These are phyloP conservation scores for Ganoderma resinaceum DNA, from an alignment of 1,284 basidiomycete genomes.

Conservation along the genomic window DNA sequence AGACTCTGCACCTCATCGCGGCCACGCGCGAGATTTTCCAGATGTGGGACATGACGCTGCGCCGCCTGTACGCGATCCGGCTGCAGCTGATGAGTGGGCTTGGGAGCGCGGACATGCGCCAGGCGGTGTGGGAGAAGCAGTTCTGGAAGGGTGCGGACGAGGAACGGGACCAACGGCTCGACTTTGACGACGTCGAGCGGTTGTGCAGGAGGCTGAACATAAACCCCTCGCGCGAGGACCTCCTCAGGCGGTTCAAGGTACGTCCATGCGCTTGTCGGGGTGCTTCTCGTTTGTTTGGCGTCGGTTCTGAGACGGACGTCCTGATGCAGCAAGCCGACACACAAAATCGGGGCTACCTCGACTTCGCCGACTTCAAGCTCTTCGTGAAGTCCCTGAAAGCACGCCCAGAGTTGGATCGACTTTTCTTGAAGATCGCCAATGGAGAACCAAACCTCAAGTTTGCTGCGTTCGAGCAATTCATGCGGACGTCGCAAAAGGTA, in stretches of 20 bases:
- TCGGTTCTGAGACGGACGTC: background rate
- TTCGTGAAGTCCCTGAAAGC: slow-evolving; percentile 89
- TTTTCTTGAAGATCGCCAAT: slow-evolving; percentile 64
- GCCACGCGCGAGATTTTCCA: slow-evolving; percentile 72
- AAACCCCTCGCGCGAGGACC: slow-evolving; percentile 66
- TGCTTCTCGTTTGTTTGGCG: slow-evolving; percentile 1
- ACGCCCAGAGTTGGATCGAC: slow-evolving; percentile 78
- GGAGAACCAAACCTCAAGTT: slow-evolving; percentile 58
- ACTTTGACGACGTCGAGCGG: slow-evolving; percentile 77
- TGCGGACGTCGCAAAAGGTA: slow-evolving; percentile 74
- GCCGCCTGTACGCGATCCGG: slow-evolving; percentile 65
- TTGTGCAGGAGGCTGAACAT: slow-evolving; percentile 83
- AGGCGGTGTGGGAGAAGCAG: slow-evolving; percentile 82
- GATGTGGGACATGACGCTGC: slow-evolving; percentile 72
- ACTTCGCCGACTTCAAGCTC: slow-evolving; percentile 84
- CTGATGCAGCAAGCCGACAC: slow-evolving; percentile 70
- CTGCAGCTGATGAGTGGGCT: slow-evolving; percentile 74
- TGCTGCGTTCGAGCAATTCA: slow-evolving; percentile 67
- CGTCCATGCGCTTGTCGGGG: slow-evolving; percentile 23
- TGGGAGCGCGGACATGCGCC: slow-evolving; percentile 68
- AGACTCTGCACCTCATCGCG: slow-evolving; percentile 91
- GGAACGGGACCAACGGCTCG: slow-evolving; percentile 67
- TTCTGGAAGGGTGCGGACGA: slow-evolving; percentile 80
- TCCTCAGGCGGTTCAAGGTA: slow-evolving; percentile 74
- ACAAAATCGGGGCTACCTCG: slow-evolving; percentile 71